Conservation (phyloP, 257 asterid species). For the Plantago ovata region DNA sequence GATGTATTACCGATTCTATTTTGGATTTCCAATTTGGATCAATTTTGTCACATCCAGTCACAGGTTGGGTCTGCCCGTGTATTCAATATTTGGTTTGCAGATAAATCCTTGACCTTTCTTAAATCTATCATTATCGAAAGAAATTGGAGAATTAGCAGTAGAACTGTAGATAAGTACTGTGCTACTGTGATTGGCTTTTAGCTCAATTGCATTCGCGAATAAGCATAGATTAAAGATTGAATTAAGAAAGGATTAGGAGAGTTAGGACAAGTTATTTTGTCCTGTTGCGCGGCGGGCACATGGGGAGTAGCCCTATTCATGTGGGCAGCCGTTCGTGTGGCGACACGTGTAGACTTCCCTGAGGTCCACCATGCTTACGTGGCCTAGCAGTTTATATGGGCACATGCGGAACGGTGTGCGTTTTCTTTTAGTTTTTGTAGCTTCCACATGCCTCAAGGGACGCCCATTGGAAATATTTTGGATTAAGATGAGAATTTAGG, state of each 20-base stretch:
- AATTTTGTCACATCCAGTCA: too few relatives aligned
- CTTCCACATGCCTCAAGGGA: slow-evolving; percentile 20
- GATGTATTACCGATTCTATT: too few relatives aligned
- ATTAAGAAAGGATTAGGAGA: neutral
- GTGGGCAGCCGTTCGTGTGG: slow-evolving; percentile 28
- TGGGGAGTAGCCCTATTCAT: slow-evolving; percentile 26
- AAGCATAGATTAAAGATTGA: neutral
- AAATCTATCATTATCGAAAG: too few relatives aligned
- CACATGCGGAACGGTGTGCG: slow-evolving; percentile 32
- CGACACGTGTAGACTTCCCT: slow-evolving; percentile 19
- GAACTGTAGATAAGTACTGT: too few relatives aligned
- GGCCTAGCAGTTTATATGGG: slow-evolving; percentile 23
- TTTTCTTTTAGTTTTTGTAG: slow-evolving; percentile 4
- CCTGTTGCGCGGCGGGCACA: slow-evolving; percentile 43
- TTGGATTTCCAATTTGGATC: too few relatives aligned
- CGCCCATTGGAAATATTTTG: neutral
- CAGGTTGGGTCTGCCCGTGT: too few relatives aligned
- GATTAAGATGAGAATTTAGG: too few relatives aligned
- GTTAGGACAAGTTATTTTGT: slow-evolving; percentile 1
- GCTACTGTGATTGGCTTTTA: slow-evolving; percentile 5
- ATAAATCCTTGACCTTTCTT: too few relatives aligned
- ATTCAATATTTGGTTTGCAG: too few relatives aligned
- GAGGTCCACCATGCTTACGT: slow-evolving; percentile 12
- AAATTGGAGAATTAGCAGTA: neutral
- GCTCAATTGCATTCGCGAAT: neutral